Evolutionary conservation across 1,284 basidiomycete genomes (phyloP).

Genomic region (Leccinum insolens): DNA sequence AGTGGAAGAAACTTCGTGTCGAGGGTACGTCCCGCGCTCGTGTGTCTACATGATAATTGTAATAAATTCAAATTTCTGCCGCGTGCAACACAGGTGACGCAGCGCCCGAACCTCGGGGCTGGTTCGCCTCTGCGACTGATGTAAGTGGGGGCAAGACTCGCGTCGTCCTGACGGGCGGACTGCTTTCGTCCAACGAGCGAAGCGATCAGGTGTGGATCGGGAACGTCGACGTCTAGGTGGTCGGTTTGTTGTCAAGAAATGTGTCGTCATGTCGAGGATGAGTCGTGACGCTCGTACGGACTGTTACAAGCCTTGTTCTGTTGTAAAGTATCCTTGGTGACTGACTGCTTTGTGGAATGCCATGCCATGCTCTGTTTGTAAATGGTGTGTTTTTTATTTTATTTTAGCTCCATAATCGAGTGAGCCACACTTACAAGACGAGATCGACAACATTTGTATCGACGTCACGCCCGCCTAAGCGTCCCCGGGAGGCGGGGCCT

Average conservation of each 20-base stretch:
- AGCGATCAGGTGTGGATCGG: slow-evolving; percentile 28
- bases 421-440: background rate
- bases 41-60: background rate
- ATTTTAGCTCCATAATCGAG: background rate
- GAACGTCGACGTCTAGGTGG: slow-evolving; percentile 19
- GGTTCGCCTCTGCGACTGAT: slow-evolving; percentile 26
- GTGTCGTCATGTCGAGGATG: background rate
- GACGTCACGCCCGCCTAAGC: no score
- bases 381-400: background rate
- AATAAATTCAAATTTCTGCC: background rate
- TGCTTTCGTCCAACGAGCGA: slow-evolving; percentile 28
- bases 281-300: background rate
- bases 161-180: slow-evolving; percentile 27
- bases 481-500: background rate
- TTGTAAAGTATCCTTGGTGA: background rate
- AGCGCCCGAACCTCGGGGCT: slow-evolving; percentile 25
- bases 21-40: slow-evolving; percentile 5
- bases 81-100: background rate
- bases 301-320: background rate
- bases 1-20: slow-evolving; percentile 26
- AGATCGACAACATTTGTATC: fast-evolving
- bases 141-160: slow-evolving; percentile 18
- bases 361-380: background rate
- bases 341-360: background rate
- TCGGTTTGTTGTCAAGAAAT: background rate